These are phyloP conservation scores for Paralagenidium karlingii DNA, from an alignment of 352 stramenopile genomes.

Conservation along the genomic window DNA sequence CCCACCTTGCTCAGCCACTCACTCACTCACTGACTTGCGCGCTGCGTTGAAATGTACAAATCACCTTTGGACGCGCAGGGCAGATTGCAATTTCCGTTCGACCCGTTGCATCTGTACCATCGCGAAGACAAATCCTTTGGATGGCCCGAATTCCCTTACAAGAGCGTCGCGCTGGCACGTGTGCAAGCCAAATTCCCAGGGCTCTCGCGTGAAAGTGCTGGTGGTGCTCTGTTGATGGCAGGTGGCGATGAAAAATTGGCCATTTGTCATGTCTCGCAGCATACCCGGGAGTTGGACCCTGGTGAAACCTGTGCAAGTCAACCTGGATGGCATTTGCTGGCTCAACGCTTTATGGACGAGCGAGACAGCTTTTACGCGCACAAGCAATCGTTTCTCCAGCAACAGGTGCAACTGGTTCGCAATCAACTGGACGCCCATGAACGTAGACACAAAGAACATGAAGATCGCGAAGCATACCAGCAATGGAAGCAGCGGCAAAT, in stretches of 20 bases:
- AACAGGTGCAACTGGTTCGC: conserved; percentile 21
- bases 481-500: conserved; percentile 34
- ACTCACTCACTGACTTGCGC: conserved; percentile 2
- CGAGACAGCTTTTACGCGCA: conserved; percentile 24
- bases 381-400: conserved; percentile 28
- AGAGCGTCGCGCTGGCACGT: conserved; percentile 44
- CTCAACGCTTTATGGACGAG: conserved; percentile 29
- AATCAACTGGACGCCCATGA: conserved; percentile 20
- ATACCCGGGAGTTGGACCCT: conserved; percentile 6
- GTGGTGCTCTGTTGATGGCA: conserved; percentile 34
- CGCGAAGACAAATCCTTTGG: conserved; percentile 25
- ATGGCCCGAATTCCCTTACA: conserved; percentile 60
- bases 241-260: conserved; percentile 23
- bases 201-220: conserved; percentile 23
- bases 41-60: conserved; percentile 24
- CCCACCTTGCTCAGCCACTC: conserved; percentile 7
- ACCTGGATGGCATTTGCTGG: conserved; percentile 13
- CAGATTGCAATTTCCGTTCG: conserved; percentile 36
- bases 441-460: conserved; percentile 11
- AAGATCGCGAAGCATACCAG: conserved; percentile 15
- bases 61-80: conserved; percentile 20
- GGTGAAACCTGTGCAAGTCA: background rate
- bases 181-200: conserved; percentile 20
- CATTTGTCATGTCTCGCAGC: conserved; percentile 30
- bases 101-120: conserved; percentile 31